Conservation (phyloP, 23 red algal genomes). For the Gracilariopsis chorda region DNA sequence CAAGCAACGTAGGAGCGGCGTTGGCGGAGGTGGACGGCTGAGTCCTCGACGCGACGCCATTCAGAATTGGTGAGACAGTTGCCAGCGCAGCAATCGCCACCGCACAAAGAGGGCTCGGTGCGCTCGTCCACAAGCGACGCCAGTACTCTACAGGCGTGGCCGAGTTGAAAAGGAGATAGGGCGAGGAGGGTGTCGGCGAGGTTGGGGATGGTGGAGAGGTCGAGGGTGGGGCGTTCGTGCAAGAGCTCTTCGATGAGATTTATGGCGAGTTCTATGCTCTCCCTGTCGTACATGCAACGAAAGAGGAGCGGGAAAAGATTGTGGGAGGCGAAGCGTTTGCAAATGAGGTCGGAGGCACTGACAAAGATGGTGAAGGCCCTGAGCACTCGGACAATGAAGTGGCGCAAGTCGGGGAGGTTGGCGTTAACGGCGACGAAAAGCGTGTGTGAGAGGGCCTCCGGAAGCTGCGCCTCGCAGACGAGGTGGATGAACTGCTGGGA, state of each 20-base stretch:
- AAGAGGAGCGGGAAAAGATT: conserved; percentile 49
- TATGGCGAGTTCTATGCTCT: conserved; percentile 37
- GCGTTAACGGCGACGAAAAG: conserved; percentile 28
- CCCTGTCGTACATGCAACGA: conserved; percentile 18
- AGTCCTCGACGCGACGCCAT: conserved; percentile 40
- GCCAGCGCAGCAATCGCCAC: neutral
- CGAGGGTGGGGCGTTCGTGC: conserved; percentile 15
- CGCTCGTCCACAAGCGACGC: conserved; percentile 38
- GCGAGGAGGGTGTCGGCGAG: conserved; percentile 7
- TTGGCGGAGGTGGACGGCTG: conserved; percentile 23
- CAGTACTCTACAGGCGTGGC: conserved; percentile 55
- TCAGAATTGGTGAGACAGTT: neutral
- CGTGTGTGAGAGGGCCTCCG: neutral
- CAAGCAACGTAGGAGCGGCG: conserved; percentile 26
- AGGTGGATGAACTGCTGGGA: neutral
- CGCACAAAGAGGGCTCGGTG: neutral
- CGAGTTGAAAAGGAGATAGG: conserved; percentile 53
- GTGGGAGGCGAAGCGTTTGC: neutral
- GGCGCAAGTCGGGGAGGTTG: neutral
- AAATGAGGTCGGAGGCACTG: neutral
- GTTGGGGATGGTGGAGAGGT: conserved; percentile 46
- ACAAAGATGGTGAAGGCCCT: neutral
- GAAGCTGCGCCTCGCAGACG: conserved; percentile 18
- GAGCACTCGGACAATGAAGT: neutral
- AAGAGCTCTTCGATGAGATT: conserved; percentile 55